Base-by-base conservation (phyloP, 2,329 filamentous ascomycete genomes). In the Laburnicola sp. region DNA sequence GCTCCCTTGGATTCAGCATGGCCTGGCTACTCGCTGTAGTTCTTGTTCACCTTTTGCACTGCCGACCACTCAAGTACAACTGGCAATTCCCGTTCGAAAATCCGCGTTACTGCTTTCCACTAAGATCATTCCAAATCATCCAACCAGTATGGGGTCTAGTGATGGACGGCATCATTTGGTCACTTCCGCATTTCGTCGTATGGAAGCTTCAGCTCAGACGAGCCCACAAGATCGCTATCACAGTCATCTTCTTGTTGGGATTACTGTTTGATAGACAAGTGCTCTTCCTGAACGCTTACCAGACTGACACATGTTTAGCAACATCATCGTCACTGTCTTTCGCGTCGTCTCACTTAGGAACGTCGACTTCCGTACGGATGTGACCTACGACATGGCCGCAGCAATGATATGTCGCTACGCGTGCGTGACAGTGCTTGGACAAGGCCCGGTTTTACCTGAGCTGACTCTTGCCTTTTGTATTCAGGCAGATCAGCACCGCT, bases 161-260 rank as follows among this genome's bases (percentile, higher is more conserved):
- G 36, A 37, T 66, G 8, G 64, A 68, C 36, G 26, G 46, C 7
- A 36, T 63, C 16, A 64, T 54, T 6, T 69, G 61, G 62, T 51
- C 46, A 10, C 43, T 64, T 9, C 65, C 65, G 2, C 63, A 68
- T 30, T 60, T 53, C 36, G 63, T 63, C 10, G 56, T 68, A 3
- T 66, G 64, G 67, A 53, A 45, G 16, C 40, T 66, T 6, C 60
- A 53, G 25, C 56, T 66, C 7, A 58, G 54, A 26, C 53, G 25
- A 7, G 53, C 58, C 6, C 59, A 69, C 54, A 64, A 63, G 51
- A 23, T 66, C 25, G 60, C 62, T 3, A 60, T 68, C 28, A 59
- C 56, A 1, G 35, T 16, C 9, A 57, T 69, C 22, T 69, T 69
- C 26, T 56, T 55, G 4, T 45, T 68, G 27, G 60, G 63, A 4